These are phyloP conservation scores for Cyberlindnera nakhonratchasimensis DNA, from an alignment of 805 yeast species.

Conservation along the genomic window DNA sequence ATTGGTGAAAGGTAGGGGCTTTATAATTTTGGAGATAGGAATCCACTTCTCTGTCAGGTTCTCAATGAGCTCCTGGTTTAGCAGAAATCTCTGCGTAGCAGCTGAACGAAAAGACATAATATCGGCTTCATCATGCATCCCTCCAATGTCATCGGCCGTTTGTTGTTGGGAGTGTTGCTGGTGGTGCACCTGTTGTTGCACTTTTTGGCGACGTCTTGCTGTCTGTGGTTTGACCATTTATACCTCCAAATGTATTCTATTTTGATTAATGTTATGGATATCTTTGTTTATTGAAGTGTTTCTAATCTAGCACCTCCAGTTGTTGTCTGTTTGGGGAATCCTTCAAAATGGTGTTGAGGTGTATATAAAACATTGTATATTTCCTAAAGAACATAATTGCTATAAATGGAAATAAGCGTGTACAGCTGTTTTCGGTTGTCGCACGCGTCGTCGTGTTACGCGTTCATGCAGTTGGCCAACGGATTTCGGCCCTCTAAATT, in stretches of 20 bases:
- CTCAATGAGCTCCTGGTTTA: slow-evolving; percentile 49
- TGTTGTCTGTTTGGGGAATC: neutral
- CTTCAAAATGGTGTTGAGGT: neutral
- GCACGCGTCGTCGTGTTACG: no score
- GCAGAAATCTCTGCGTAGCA: slow-evolving; percentile 40
- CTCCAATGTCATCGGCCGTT: slow-evolving; percentile 23
- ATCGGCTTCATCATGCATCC: slow-evolving; percentile 51
- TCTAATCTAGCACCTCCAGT: neutral
- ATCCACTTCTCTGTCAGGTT: slow-evolving; percentile 44
- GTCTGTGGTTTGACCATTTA: slow-evolving; percentile 27
- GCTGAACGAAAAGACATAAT: slow-evolving; percentile 46
- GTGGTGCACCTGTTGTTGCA: slow-evolving; percentile 20
- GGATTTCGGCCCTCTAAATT: no score
- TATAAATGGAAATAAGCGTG: neutral
- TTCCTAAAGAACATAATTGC: neutral
- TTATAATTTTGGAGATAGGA: slow-evolving; percentile 42
- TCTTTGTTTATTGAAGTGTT: neutral
- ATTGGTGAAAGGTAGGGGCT: slow-evolving; percentile 33
- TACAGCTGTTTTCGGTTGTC: no score
- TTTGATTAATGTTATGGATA: neutral
- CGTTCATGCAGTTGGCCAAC: no score
- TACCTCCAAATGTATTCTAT: neutral
- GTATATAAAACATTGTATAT: neutral
- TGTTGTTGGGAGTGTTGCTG: slow-evolving; percentile 13
- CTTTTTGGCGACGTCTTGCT: slow-evolving; percentile 24